phyloP scores from a whole-genome alignment of 73 alveolate genomes.

The Paramecium bursaria region DNA sequence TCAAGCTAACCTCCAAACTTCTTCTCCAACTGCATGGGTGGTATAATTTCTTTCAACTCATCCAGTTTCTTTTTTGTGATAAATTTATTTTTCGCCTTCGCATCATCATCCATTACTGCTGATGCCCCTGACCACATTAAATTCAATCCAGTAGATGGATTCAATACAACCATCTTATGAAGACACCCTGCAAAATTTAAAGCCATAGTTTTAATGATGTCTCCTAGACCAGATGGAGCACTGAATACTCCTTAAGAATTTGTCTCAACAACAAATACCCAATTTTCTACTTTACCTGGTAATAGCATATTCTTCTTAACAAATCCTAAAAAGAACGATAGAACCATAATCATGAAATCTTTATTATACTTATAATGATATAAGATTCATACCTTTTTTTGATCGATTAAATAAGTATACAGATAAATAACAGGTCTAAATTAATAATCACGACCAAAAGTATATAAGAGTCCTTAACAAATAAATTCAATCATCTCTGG shows the following conservation, averaged over 20 bases:
- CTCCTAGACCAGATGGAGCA: constrained; percentile 48
- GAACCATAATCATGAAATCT: constrained; percentile 20
- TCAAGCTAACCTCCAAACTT: constrained; percentile 10
- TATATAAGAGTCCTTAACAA: constrained; percentile 13
- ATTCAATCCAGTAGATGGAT: constrained; percentile 51
- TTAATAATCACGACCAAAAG: constrained; percentile 55
- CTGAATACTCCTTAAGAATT: constrained; percentile 32
- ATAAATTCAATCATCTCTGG: constrained; percentile 16
- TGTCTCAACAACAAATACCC: constrained; percentile 39
- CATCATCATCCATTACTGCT: constrained; percentile 62
- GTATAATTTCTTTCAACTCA: constrained; percentile 16
- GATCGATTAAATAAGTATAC: constrained; percentile 25
- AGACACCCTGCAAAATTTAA: constrained; percentile 46
- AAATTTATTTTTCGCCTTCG: constrained; percentile 31
- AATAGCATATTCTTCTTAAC: constrained; percentile 38
- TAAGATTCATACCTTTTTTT: background rate
- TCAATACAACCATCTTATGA: constrained; percentile 45
- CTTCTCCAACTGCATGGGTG: constrained; percentile 17
- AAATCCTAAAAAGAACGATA: constrained; percentile 41
- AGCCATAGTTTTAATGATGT: constrained; percentile 43
- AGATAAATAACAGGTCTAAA: constrained; percentile 51
- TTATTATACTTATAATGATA: background rate
- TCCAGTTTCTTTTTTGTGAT: constrained; percentile 16
- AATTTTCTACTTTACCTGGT: constrained; percentile 58
- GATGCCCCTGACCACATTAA: constrained; percentile 48